A percentile compares a stretch with the other conserved stretches of the same genome.
These are phyloP conservation scores for Fraxinus sp. DNA, from an alignment of 305 asterid species.

Conservation along the genomic window DNA sequence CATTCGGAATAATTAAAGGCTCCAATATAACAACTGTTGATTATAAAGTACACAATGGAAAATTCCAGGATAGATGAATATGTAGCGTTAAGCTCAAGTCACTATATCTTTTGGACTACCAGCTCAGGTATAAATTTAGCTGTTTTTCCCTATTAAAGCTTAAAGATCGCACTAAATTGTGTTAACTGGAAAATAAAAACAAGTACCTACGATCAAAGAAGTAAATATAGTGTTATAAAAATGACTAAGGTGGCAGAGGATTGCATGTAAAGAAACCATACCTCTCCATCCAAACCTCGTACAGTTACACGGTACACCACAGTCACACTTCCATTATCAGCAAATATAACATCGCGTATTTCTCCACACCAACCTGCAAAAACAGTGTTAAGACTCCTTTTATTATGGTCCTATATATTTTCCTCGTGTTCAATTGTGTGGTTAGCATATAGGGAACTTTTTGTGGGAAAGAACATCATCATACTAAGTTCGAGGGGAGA, in stretches of 20 bases:
- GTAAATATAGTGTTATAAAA: background rate
- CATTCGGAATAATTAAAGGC: background rate
- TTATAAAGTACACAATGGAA: background rate
- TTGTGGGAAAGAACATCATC: background rate
- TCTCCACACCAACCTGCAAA: slow-evolving; percentile 97
- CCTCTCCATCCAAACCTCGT: slow-evolving; percentile 98
- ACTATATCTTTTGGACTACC: background rate
- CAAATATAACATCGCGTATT: slow-evolving; percentile 88
- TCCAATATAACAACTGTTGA: background rate
- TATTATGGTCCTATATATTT: background rate
- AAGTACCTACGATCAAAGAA: background rate
- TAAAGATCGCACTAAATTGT: background rate
- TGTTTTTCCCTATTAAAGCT: background rate
- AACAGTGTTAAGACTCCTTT: background rate
- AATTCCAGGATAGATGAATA: background rate
- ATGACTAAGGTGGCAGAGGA: background rate
- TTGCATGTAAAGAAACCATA: slow-evolving; percentile 22
- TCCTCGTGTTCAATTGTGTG: background rate
- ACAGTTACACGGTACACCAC: slow-evolving; percentile 95
- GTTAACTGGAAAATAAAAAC: background rate
- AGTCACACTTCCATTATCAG: slow-evolving; percentile 87
- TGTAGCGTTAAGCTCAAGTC: background rate
- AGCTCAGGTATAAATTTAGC: background rate
- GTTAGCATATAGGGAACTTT: background rate
- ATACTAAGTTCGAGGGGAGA: background rate